Conservation (phyloP, 1,284 basidiomycete genomes). For the Moesziomyces parantarcticus region DNA sequence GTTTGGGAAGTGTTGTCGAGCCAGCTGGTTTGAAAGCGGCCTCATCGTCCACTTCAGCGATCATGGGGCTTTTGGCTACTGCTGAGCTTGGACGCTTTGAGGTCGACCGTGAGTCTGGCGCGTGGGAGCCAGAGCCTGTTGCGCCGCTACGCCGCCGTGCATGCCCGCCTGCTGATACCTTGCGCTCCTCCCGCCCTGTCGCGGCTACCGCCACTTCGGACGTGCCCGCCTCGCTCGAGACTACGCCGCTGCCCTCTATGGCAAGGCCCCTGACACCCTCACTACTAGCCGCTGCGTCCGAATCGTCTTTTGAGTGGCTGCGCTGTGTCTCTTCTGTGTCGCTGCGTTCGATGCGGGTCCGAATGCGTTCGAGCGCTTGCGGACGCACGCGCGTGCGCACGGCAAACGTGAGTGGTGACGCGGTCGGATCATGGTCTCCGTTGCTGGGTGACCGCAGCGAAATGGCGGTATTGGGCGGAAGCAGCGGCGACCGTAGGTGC, state of each 20-base stretch:
- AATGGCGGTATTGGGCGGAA: constrained; percentile 49
- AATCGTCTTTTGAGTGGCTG: neutral
- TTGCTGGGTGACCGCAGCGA: constrained; percentile 32
- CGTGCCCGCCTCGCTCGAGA: constrained; percentile 1
- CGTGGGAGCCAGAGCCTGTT: constrained; percentile 30
- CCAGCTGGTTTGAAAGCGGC: neutral
- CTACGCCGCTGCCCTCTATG: neutral
- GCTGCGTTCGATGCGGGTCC: constrained; percentile 1
- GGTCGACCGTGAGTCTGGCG: constrained; percentile 5
- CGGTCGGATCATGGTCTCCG: constrained; percentile 21
- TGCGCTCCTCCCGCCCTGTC: constrained; percentile 30
- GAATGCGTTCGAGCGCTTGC: constrained; percentile 6
- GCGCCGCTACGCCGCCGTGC: constrained; percentile 34
- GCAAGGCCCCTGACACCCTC: neutral
- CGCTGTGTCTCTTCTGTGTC: neutral
- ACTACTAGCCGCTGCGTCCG: neutral
- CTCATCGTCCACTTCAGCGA: constrained; percentile 22
- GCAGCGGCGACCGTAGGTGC: constrained; percentile 48
- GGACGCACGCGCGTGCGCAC: constrained; percentile 30
- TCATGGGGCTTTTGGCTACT: constrained; percentile 20
- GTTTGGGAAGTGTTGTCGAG: constrained; percentile 1
- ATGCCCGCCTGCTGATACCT: constrained; percentile 13
- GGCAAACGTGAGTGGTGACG: constrained; percentile 45
- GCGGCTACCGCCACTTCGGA: constrained; percentile 30
- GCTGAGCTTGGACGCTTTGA: constrained; percentile 14